These are phyloP conservation scores for Striga asiatica DNA, from an alignment of 257 asterid species.

Conservation along the genomic window DNA sequence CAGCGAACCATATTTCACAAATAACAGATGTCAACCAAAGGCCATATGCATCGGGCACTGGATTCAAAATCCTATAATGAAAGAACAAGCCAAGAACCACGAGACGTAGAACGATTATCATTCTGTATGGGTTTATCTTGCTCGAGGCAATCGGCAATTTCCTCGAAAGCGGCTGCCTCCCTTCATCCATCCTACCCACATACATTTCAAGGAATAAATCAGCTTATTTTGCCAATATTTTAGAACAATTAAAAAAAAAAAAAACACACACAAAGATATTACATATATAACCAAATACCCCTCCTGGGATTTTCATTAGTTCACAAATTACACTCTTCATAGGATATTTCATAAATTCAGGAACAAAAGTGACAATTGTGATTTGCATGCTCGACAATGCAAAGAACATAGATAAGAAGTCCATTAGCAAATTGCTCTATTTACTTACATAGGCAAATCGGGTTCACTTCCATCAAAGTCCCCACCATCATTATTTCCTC, in stretches of 20 bases:
- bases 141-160: constrained; percentile 74
- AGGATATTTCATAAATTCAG: too few relatives aligned
- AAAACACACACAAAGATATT: too few relatives aligned
- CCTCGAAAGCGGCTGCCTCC: constrained; percentile 87
- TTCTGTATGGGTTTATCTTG: constrained; percentile 77
- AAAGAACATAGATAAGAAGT: neutral
- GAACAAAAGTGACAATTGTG: too few relatives aligned
- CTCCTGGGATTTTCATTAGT: too few relatives aligned
- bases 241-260: too few relatives aligned
- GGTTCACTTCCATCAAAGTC: constrained; percentile 28
- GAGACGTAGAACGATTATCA: constrained; percentile 67
- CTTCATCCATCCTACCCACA: constrained; percentile 77
- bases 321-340: too few relatives aligned
- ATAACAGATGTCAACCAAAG: constrained; percentile 87
- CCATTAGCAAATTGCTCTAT: neutral
- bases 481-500: constrained; percentile 17
- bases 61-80: constrained; percentile 77
- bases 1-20: constrained; percentile 93
- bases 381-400: too few relatives aligned
- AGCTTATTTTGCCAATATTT: too few relatives aligned
- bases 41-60: constrained; percentile 68
- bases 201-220: neutral
- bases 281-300: too few relatives aligned
- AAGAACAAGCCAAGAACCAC: constrained; percentile 70
- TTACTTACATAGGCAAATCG: constrained; percentile 57